Evolutionary conservation across 225 moss, liverwort and hornwort genomes (phyloP).

Genomic region (Antitrichia curtipendula): DNA sequence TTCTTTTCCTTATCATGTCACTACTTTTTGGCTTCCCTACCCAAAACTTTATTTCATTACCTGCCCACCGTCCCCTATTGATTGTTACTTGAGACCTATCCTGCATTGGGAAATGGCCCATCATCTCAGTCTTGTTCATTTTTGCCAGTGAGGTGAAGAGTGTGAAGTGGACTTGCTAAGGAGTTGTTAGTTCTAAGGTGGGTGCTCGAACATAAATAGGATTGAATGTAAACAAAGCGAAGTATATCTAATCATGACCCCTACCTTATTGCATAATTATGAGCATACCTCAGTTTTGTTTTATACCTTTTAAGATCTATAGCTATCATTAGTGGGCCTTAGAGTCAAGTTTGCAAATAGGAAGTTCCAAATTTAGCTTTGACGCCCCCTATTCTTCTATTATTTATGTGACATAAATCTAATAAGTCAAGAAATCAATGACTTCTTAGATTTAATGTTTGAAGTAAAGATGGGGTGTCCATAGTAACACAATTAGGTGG

Average conservation of each 20-base stretch:
- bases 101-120: background rate
- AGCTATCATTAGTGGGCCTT: accelerated
- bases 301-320: background rate
- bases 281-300: accelerated
- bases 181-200: background rate
- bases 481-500: background rate
- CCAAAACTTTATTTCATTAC: background rate
- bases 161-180: too few species aligned
- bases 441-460: background rate
- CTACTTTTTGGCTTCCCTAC: background rate
- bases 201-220: background rate
- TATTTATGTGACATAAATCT: background rate
- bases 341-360: background rate
- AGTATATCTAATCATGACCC: too few species aligned
- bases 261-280: background rate
- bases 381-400: accelerated
- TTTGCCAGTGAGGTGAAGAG: background rate
- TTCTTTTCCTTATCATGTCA: background rate
- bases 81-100: background rate
- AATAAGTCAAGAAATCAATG: background rate
- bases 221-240: background rate
- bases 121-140: too few species aligned
- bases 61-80: background rate
- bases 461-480: background rate
- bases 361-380: background rate